Base-by-base conservation (phyloP, 805 yeast species). In the Pichia californica region DNA sequence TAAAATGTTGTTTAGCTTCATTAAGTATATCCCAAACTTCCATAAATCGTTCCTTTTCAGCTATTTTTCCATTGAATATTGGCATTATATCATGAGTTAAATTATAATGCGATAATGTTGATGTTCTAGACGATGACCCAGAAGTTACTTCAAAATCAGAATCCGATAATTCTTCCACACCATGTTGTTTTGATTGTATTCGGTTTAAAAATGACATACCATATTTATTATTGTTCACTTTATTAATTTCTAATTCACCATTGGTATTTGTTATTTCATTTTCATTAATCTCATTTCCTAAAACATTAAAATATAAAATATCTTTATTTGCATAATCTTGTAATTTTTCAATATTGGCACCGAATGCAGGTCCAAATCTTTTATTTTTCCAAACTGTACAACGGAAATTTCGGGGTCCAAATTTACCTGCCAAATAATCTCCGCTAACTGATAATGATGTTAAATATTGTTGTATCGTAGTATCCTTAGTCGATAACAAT, bases 391-490 rank as follows among this genome's bases (percentile, higher is more conserved):
- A 45, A 5, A 48, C 23, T 11, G 52, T 31, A 33, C 39, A 36
- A 36, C 56, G 51, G 4, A 56, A 37, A 46, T 44, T 47, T 21
- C 26, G 31, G 10, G 49, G 51, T 11, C 61, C 61, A 32, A 53
- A 30, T 23, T 47, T 44, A 10, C 63, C 63, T 21, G 49, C 40
- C 4, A 60, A 19, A 44, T 58, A 58, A 41, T 58, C 61, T 8
- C 59, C 58, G 15, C 15, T 21, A 1, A 25, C 29, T 6, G 44
- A 21, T 5, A 50, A 34, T 1, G 48, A 47, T n/a, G 56, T 51
- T 23, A 59, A 42, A 37, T 51, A 54, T 21, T 43, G 40, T 23
- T 39, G 41, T 19, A 48, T 40, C 13, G 42, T 29, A 13, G 37
- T 28, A 18, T 44, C 42, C 6, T 25, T 33, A 20, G 31, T 25